phyloP scores from a whole-genome alignment of 257 asterid genomes.

The Nicotiana attenuata region DNA sequence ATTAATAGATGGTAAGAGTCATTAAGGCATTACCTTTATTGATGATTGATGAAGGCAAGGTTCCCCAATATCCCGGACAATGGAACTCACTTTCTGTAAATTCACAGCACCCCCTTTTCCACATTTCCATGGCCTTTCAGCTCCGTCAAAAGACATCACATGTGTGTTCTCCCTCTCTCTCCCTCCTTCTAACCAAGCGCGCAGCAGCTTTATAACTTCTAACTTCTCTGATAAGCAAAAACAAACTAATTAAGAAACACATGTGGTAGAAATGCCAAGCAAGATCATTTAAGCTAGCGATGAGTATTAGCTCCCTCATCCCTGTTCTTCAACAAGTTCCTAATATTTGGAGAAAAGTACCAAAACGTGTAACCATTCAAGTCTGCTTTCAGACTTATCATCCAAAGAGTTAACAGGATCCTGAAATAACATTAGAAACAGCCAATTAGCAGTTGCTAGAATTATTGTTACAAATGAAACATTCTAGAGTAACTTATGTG shows the following conservation, averaged over 20 bases:
- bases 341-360: neutral
- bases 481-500: neutral
- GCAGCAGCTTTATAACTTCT: neutral
- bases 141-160: slow-evolving; percentile 83
- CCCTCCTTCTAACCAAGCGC: neutral
- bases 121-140: slow-evolving; percentile 81
- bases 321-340: neutral
- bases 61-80: slow-evolving; percentile 92
- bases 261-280: neutral
- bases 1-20: slow-evolving; percentile 22
- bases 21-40: slow-evolving; percentile 74
- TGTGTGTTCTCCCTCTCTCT: slow-evolving; percentile 17
- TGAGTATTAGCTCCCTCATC: neutral
- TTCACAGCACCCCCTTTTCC: slow-evolving; percentile 65
- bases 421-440: slow-evolving; percentile 28
- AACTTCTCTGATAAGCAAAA: neutral
- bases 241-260: neutral
- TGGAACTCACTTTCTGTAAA: slow-evolving; percentile 75
- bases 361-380: slow-evolving; percentile 8
- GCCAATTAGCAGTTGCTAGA: neutral
- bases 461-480: neutral
- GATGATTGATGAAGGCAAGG: slow-evolving; percentile 92
- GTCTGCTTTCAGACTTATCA: slow-evolving; percentile 63
- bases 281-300: neutral
- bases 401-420: slow-evolving; percentile 33